Percentiles rank a stretch among this genome's conserved stretches.
These are phyloP conservation scores for Dothistroma pini DNA, from an alignment of 2,329 filamentous ascomycete genomes.

Conservation along the genomic window DNA sequence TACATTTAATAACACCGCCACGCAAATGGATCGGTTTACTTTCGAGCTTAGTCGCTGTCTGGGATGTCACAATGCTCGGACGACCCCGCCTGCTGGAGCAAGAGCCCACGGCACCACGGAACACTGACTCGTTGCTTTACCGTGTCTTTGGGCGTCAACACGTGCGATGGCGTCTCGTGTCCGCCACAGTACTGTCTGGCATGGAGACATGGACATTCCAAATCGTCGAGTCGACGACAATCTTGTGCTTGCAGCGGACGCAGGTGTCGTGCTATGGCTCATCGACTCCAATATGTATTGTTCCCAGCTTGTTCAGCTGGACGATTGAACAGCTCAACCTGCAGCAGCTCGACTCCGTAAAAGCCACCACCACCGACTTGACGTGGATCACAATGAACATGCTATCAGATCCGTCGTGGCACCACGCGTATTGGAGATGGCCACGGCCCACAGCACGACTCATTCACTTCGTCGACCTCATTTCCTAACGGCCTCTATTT, in stretches of 20 bases:
- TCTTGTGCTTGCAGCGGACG: background rate
- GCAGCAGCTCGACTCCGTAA: background rate
- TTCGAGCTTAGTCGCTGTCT: background rate
- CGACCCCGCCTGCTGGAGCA: background rate
- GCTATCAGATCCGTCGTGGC: background rate
- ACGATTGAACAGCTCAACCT: background rate
- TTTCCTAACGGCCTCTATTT: background rate
- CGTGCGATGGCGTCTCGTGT: constrained; percentile 5
- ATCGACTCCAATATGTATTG: background rate
- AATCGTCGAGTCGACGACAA: background rate
- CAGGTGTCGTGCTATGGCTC: background rate
- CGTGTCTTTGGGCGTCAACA: constrained; percentile 3
- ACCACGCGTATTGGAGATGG: background rate
- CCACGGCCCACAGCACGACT: background rate
- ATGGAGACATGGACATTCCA: background rate
- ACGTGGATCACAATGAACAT: background rate
- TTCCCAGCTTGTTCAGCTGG: background rate
- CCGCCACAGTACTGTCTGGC: background rate
- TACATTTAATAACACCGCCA: background rate
- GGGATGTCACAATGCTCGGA: background rate
- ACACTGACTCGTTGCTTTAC: background rate
- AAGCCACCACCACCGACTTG: background rate
- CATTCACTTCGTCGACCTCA: background rate
- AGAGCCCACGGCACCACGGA: background rate
- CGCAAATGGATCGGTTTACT: constrained; percentile 1